Evolutionary conservation across 2,329 filamentous ascomycete genomes (phyloP).

Genomic region (Xylaria polymorpha): DNA sequence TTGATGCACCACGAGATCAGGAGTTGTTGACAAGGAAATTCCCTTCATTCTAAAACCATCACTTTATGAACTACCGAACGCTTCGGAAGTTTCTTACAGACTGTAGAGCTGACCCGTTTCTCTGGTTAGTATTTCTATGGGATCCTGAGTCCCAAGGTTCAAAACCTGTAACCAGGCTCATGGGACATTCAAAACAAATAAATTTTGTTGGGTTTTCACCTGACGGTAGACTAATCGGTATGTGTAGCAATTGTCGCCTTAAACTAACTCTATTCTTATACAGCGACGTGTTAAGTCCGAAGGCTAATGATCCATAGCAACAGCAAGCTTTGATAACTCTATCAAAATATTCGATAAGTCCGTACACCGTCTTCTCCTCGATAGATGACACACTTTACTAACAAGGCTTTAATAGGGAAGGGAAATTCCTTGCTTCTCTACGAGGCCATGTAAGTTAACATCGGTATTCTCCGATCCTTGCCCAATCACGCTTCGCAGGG

Average conservation of each 20-base stretch:
- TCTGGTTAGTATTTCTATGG: conserved; percentile 84
- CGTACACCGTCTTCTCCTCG: conserved; percentile 6
- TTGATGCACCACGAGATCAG: background rate
- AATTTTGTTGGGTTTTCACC: conserved; percentile 96
- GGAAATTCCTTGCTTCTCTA: conserved; percentile 86
- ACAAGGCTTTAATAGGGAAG: conserved; percentile 58
- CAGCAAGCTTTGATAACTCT: conserved; percentile 91
- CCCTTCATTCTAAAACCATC: background rate
- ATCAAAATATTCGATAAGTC: conserved; percentile 80
- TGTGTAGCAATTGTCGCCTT: background rate
- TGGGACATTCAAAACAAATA: conserved; percentile 97
- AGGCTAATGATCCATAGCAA: conserved; percentile 57
- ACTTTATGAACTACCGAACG: background rate
- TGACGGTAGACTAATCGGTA: conserved; percentile 81
- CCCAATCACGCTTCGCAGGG: background rate
- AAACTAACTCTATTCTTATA: background rate
- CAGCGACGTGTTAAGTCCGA: background rate
- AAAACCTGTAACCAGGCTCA: conserved; percentile 87
- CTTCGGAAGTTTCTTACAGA: background rate
- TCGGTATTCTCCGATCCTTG: background rate
- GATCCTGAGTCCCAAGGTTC: conserved; percentile 77
- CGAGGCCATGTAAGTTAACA: conserved; percentile 81
- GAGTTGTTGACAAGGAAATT: background rate
- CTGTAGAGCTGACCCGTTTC: conserved; percentile 2
- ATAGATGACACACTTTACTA: conserved; percentile 30